A percentile compares a stretch with the other conserved stretches of the same genome.
Conservation (phyloP, 78 protist genomes). For the Acrasis kona region DNA sequence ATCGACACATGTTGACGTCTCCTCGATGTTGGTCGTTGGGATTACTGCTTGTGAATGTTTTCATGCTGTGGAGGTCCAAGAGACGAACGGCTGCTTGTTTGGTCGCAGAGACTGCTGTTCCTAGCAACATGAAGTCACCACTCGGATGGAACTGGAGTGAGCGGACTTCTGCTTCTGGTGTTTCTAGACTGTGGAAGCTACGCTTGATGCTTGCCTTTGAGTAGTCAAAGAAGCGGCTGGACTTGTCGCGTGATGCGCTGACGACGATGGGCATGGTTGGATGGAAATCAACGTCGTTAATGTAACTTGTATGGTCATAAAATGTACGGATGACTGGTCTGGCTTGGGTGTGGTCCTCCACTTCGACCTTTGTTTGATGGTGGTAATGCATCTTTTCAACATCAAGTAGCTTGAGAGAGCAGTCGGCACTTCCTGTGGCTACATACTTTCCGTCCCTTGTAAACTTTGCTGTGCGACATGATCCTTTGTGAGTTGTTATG, state of each 20-base stretch:
- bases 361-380: not conserved
- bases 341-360: not conserved
- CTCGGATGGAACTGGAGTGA: not conserved
- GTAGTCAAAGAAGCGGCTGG: not conserved
- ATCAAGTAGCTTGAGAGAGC: not conserved
- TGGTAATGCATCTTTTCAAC: not conserved
- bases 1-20: not conserved
- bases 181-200: not conserved
- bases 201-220: not conserved
- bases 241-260: not conserved
- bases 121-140: not conserved
- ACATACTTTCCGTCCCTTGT: slow-evolving; percentile 3
- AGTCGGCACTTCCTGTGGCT: not conserved
- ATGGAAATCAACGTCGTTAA: not conserved
- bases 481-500: not conserved
- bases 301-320: not conserved
- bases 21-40: not conserved
- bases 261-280: not conserved
- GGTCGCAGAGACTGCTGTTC: no score
- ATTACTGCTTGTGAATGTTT: not conserved
- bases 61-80: not conserved
- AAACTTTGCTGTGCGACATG: not conserved
- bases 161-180: not conserved
- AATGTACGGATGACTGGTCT: slow-evolving; percentile 2
- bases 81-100: not conserved